A percentile compares a stretch with the other conserved stretches of the same genome.
These are phyloP conservation scores for Bimuria novae-zelandiae DNA, from an alignment of 2,329 filamentous ascomycete genomes.

Conservation along the genomic window DNA sequence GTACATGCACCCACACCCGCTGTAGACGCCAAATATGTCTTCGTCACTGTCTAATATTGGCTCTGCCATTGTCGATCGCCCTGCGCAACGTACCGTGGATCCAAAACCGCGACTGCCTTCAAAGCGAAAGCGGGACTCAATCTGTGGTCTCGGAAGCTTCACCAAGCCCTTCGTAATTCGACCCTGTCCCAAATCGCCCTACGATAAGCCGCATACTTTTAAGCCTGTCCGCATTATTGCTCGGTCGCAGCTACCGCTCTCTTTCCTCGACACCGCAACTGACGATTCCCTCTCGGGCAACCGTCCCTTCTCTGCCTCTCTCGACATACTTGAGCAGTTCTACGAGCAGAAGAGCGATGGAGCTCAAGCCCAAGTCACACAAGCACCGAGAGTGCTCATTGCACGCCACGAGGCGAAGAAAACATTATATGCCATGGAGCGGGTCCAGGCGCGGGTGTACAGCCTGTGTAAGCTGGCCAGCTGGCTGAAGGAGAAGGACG, in stretches of 20 bases:
- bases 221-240: slow-evolving; percentile 41
- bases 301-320: slow-evolving; percentile 41
- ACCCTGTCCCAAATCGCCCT: slow-evolving; percentile 34
- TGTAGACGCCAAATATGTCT: slow-evolving; percentile 40
- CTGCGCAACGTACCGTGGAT: slow-evolving; percentile 30
- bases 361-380: slow-evolving; percentile 4
- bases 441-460: slow-evolving; percentile 65
- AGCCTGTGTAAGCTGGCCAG: slow-evolving; percentile 69
- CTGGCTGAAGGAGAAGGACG: slow-evolving; percentile 65
- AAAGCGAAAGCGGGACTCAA: slow-evolving; percentile 38
- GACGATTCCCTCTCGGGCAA: slow-evolving; percentile 29
- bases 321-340: slow-evolving; percentile 36
- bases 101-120: slow-evolving; percentile 30
- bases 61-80: slow-evolving; percentile 26
- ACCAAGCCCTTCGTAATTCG: slow-evolving; percentile 39
- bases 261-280: slow-evolving; percentile 41
- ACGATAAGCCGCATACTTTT: slow-evolving; percentile 36
- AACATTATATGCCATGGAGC: slow-evolving; percentile 79
- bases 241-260: slow-evolving; percentile 44
- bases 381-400: slow-evolving; percentile 36
- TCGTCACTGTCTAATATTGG: slow-evolving; percentile 24
- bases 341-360: slow-evolving; percentile 9
- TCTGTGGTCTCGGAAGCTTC: slow-evolving; percentile 33
- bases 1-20: slow-evolving; percentile 32
- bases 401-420: slow-evolving; percentile 57